These are phyloP conservation scores for Carex parvula DNA, from an alignment of 176 grass and related monocot genomes.

Conservation along the genomic window DNA sequence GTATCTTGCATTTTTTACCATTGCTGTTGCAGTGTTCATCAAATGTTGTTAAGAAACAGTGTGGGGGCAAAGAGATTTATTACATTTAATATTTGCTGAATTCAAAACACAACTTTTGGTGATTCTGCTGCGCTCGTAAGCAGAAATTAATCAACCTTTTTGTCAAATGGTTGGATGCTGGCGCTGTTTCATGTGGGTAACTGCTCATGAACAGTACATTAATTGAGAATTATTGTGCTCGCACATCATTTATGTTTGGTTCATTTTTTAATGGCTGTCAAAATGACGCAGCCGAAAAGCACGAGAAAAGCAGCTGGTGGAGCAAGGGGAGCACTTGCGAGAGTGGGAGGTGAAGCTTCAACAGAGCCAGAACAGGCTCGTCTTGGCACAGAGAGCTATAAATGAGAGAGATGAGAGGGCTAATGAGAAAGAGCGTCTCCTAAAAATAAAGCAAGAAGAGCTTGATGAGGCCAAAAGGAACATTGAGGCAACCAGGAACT, in stretches of 20 bases:
- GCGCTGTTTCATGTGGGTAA: neutral
- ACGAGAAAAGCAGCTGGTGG: slow-evolving; percentile 63
- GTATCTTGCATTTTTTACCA: neutral
- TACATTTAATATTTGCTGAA: neutral
- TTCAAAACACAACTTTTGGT: neutral
- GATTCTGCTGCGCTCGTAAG: neutral
- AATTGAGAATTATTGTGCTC: neutral
- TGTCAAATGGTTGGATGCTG: neutral
- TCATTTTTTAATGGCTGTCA: slow-evolving; percentile 5
- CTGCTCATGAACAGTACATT: neutral
- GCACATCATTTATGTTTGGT: neutral
- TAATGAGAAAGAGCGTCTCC: slow-evolving; percentile 57
- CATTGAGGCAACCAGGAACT: slow-evolving; percentile 42
- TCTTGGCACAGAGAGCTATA: slow-evolving; percentile 65
- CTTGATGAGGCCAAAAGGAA: slow-evolving; percentile 61
- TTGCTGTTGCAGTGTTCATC: neutral
- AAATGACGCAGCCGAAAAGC: slow-evolving; percentile 44
- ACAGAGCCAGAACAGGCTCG: slow-evolving; percentile 83
- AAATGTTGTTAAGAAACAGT: slow-evolving; percentile 14
- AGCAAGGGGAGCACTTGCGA: slow-evolving; percentile 58
- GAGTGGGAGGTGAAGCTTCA: slow-evolving; percentile 83
- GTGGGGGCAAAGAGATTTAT: neutral
- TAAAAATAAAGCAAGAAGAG: slow-evolving; percentile 69
- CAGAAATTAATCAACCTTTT: neutral
- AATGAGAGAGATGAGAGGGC: slow-evolving; percentile 87